Base-by-base conservation (phyloP, 2,329 filamentous ascomycete genomes). In the Chaetomium globosum region DNA sequence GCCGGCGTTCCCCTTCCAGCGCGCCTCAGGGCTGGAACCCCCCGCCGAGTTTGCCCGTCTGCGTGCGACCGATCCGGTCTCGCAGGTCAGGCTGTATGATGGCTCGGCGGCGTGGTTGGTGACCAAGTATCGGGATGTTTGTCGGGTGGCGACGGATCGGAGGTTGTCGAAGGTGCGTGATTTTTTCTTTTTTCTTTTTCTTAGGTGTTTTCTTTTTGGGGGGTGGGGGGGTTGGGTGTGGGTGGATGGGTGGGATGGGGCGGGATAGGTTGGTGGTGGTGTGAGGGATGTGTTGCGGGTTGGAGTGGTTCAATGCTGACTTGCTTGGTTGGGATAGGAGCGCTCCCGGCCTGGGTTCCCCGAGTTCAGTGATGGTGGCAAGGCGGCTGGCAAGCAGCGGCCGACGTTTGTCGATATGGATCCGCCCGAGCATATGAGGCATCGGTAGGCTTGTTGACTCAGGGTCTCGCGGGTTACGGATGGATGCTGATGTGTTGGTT, bases 371-470 rank as follows among this genome's bases (percentile, higher is more conserved):
- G 76, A 78, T 10, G 79, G 81, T 13, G 81, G 80, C 8, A 82
- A 80, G 66, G 73, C 75, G 46, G 81, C 81, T 8, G 80, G 77
- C n/a, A 80, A 81, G 67, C 79, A 80, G 78, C 55, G 69, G 63
- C 79, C 81, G 0, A 83, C 80, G 0, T 83, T 83, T 68, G 81
- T 83, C 5, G 80, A 83, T 68, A 82, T 83, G 79, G 80, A 83
- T 65, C 71, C 79, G 4, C 81, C 81, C 0, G 76, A 77, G 2
- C 81, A 83, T 64, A 81, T 79, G 76, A 71, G 74, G 16, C 80
- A 83, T 65, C 76, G 60, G 51, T 54, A 36, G 16, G n/a, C 7
- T 23, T 48, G 46, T 3, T 48, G 8, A n/a, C n/a, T n/a, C 6
- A 4, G 46, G n/a, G n/a, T 48, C 4, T 12, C 1, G 12, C 16